Conservation (phyloP, 495 filamentous ascomycete species). For the Chaetomidium leptoderma region DNA sequence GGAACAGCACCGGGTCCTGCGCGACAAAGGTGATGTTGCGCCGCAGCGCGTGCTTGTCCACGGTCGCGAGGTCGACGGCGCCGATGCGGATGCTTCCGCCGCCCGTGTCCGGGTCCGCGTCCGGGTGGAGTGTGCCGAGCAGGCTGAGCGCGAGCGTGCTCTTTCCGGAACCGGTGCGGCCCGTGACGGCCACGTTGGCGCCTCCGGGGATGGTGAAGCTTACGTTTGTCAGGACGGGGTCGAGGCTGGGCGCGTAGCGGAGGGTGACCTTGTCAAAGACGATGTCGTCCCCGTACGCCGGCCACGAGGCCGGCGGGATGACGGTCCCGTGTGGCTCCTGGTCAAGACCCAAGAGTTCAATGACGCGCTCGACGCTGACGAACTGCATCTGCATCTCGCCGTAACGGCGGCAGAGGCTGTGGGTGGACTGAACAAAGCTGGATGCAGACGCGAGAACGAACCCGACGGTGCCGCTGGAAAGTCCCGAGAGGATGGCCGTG, state of each 20-base stretch:
- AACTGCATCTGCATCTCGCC: constrained; percentile 86
- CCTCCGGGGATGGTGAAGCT: constrained; percentile 68
- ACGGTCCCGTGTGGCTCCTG: constrained; percentile 64
- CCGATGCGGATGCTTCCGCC: constrained; percentile 53
- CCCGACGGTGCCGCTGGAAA: constrained; percentile 69
- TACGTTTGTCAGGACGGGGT: constrained; percentile 60
- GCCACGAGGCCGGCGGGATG: constrained; percentile 71
- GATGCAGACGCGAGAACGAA: constrained; percentile 65
- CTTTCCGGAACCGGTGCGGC: constrained; percentile 61
- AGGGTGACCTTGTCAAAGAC: constrained; percentile 71
- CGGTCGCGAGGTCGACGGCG: constrained; percentile 44
- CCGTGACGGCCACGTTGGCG: constrained; percentile 62
- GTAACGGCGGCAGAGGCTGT: constrained; percentile 67
- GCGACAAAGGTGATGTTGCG: constrained; percentile 57
- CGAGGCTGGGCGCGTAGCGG: constrained; percentile 69
- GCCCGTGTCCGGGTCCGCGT: constrained; percentile 32
- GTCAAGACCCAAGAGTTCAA: constrained; percentile 70
- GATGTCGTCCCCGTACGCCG: constrained; percentile 62
- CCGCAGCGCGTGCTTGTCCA: constrained; percentile 53
- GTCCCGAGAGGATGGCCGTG: constrained; percentile 62
- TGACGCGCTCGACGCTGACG: constrained; percentile 77
- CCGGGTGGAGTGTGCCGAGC: constrained; percentile 49
- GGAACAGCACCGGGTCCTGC: constrained; percentile 59
- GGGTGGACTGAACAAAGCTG: constrained; percentile 64
- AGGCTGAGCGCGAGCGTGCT: constrained; percentile 56